Evolutionary conservation across 805 yeast species (phyloP), one percentile per base, ranked within the genome.

Genomic region (Suhomyces pyralidae): DNA sequence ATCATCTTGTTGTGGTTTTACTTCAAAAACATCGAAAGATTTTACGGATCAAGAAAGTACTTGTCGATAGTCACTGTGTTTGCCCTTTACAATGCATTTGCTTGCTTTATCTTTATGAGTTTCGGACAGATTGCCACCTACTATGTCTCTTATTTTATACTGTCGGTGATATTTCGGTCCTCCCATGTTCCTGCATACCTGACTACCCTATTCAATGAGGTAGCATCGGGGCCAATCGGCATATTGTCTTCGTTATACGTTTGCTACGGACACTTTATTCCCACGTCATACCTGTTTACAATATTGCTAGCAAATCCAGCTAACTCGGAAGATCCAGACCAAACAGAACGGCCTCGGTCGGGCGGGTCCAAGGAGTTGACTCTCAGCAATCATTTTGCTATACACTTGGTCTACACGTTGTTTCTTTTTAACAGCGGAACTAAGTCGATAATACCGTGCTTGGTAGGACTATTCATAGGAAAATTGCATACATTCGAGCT

Each of bases 41-140:
- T 80, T 47, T 77, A 77, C 60, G 89, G 89, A 1, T 76, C 84
- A 10, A 65, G 77, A 46, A 82, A 81, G 58, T 81, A 82, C 57
- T 57, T 81, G 9, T 76, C 82, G 36, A 60, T 81, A 14, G 61
- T 84, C 2, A 51, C 74, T 1, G 58, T 82, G 40, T 67, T 79
- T 36, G 73, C 73, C 24, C 14, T 77, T 1, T 85, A 83, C 68
- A 84, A 83, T 53, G 65, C 79, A 1, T 54, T 76, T 5, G 58
- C 69, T 7, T 64, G 78, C 5, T 64, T 74, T 10, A 38, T 73
- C 1, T 51, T 76, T 36, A 73, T 77, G 66, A 69, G 75, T 47
- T 28, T 81, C 15, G 82, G 81, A 54, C 79, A 76, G 52, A 54
- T 71, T 44, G 32, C 56, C 15, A 46, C 54, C 26, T 61, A 55